Evolutionary conservation across 257 asterid genomes (phyloP).

Genomic region (Rhazya stricta): DNA sequence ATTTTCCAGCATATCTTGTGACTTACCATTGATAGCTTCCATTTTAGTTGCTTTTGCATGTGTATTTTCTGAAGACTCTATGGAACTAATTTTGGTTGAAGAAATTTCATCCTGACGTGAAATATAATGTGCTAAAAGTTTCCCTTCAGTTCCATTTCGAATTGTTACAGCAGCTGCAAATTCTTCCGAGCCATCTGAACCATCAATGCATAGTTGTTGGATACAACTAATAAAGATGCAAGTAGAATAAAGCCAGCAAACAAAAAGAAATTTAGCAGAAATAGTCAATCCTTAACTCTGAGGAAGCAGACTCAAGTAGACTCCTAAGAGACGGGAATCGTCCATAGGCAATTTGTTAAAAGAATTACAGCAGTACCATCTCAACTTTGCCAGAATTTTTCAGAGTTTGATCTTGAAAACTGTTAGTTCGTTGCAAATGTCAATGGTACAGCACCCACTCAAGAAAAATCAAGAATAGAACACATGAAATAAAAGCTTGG

Average conservation of each 20-base stretch:
- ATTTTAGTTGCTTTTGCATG: slow-evolving; percentile 23
- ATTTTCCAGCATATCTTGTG: slow-evolving; percentile 20
- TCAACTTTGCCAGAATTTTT: background rate
- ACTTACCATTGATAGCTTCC: slow-evolving; percentile 22
- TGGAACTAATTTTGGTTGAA: slow-evolving; percentile 24
- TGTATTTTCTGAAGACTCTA: slow-evolving; percentile 20
- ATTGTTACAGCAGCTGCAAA: slow-evolving; percentile 35
- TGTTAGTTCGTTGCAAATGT: background rate
- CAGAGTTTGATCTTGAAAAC: background rate
- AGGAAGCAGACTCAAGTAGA: background rate
- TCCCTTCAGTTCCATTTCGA: slow-evolving; percentile 40
- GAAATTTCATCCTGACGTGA: slow-evolving; percentile 27
- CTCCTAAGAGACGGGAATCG: background rate
- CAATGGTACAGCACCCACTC: background rate
- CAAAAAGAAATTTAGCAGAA: background rate
- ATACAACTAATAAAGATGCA: background rate
- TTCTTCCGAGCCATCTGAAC: slow-evolving; percentile 44
- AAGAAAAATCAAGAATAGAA: background rate
- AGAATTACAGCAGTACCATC: background rate
- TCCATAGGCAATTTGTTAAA: background rate
- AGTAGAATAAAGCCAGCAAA: background rate
- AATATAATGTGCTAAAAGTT: slow-evolving; percentile 22
- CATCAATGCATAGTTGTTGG: slow-evolving; percentile 16
- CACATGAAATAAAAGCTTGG: background rate
- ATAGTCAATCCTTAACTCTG: background rate